Base-by-base conservation (phyloP, 495 filamentous ascomycete genomes). In the Hamigera avellanea region DNA sequence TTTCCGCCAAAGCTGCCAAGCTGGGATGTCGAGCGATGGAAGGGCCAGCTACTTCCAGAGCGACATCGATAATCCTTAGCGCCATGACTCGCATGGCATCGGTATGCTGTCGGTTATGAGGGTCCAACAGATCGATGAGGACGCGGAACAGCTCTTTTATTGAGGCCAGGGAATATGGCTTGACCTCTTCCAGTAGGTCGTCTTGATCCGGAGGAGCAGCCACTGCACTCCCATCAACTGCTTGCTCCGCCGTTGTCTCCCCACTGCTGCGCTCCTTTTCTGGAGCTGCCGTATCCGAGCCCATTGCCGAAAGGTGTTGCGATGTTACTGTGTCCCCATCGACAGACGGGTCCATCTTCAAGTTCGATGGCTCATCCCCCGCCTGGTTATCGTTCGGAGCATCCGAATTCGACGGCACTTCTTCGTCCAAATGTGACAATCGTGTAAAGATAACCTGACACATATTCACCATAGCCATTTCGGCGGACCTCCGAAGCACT, bases 381-480 rank as follows among this genome's bases (percentile, higher is more conserved):
- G 72, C 71, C 33, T 74, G 64, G 44, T 69, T 45, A 21, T 49
- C 44, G 60, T 48, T 81, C 74, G 42, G 80, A 44, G 26, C 71
- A 66, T 23, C 74, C 66, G 32, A 66, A 45, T 49, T 81, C 68
- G 46, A 75, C 67, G 28, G 73, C 69, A 31, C 71, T 68, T 84
- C 76, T 23, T 80, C 70, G 48, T 95, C 83, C 13, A 98, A 62
- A 42, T 84, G 72, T 44, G 95, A 93, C 23, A 99, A 60, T 23
- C 93, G 77, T 58, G 83, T 80, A 56, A 99, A 99, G 35, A 96
- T 91, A 40, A 89, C 83, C 58, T 96, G 93, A 53, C 89, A 95
- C 89, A 99, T 99, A 41, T 82, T 82, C 36, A 95, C 81, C 93
- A 96, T 96, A 37, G 86, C 81, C 57, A 94, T 91, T 55, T 99